Conservation (phyloP, 768 basidiomycete species). For the Lactifluus echinatus region DNA sequence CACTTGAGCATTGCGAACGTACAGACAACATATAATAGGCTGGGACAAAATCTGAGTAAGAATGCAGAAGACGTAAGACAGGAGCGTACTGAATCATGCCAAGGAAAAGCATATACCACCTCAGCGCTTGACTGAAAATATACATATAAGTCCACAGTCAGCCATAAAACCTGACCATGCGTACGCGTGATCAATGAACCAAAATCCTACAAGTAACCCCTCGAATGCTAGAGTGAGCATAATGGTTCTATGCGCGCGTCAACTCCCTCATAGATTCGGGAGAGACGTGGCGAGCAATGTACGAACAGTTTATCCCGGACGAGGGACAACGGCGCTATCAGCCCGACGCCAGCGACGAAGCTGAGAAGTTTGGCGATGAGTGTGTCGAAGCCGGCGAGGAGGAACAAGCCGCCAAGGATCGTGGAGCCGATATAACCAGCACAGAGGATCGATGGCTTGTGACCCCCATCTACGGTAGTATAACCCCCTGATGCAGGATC, state of each 20-base stretch:
- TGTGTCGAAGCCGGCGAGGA: slow-evolving; percentile 80
- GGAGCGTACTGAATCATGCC: slow-evolving; percentile 69
- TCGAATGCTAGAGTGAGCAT: slow-evolving; percentile 75
- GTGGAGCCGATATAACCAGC: slow-evolving; percentile 81
- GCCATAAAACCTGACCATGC: slow-evolving; percentile 25
- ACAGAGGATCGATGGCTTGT: slow-evolving; percentile 59
- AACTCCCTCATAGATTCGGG: neutral
- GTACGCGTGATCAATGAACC: slow-evolving; percentile 91
- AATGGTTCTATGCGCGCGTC: slow-evolving; percentile 54
- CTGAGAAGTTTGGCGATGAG: slow-evolving; percentile 89
- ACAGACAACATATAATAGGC: slow-evolving; percentile 85
- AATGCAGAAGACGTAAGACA: slow-evolving; percentile 11
- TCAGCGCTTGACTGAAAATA: slow-evolving; percentile 54
- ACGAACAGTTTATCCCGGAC: slow-evolving; percentile 87
- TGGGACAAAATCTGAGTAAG: slow-evolving; percentile 26
- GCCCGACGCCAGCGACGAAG: slow-evolving; percentile 80
- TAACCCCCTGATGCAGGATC: slow-evolving; percentile 77
- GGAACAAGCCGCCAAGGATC: slow-evolving; percentile 72
- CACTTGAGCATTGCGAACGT: slow-evolving; percentile 24
- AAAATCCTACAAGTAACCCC: slow-evolving; percentile 81
- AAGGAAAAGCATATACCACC: slow-evolving; percentile 78
- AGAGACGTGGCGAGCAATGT: neutral
- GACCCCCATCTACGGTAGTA: slow-evolving; percentile 70
- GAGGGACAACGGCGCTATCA: slow-evolving; percentile 77
- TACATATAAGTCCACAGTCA: slow-evolving; percentile 1